Conservation (phyloP, 176 grass and related monocot species). For the Aegilops bicornis region DNA sequence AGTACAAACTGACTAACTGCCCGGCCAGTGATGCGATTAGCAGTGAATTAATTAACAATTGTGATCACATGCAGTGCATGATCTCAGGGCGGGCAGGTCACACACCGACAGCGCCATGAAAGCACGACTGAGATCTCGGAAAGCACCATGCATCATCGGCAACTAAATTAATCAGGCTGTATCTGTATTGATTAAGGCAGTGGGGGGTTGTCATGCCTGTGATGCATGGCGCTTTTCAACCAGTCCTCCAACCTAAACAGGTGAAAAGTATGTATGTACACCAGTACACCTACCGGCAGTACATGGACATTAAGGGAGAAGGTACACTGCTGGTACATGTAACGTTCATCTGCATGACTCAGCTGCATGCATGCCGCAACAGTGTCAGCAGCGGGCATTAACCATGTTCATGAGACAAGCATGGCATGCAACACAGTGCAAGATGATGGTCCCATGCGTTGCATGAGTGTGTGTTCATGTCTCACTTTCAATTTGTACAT, state of each 20-base stretch:
- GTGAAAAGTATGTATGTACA: neutral
- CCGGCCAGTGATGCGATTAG: no score
- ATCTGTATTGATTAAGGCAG: neutral
- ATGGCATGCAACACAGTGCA: neutral
- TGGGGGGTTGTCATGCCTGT: neutral
- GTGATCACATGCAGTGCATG: neutral
- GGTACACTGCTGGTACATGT: neutral
- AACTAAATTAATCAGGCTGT: neutral
- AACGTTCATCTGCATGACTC: slow-evolving; percentile 2
- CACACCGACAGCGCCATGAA: slow-evolving; percentile 26
- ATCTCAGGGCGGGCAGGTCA: neutral
- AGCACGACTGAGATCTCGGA: neutral
- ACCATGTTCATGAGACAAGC: neutral
- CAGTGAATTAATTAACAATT: neutral
- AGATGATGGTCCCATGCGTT: neutral
- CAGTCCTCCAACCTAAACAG: slow-evolving; percentile 25
- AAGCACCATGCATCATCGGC: neutral
- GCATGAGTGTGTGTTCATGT: neutral
- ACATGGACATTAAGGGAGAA: neutral
- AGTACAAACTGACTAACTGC: no score
- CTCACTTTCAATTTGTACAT: neutral
- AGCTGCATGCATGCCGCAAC: neutral
- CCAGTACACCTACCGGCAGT: neutral
- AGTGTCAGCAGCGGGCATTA: neutral
- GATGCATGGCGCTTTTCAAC: neutral